phyloP scores from a whole-genome alignment of 208 protist genomes.

The Leishmania guyanensis region DNA sequence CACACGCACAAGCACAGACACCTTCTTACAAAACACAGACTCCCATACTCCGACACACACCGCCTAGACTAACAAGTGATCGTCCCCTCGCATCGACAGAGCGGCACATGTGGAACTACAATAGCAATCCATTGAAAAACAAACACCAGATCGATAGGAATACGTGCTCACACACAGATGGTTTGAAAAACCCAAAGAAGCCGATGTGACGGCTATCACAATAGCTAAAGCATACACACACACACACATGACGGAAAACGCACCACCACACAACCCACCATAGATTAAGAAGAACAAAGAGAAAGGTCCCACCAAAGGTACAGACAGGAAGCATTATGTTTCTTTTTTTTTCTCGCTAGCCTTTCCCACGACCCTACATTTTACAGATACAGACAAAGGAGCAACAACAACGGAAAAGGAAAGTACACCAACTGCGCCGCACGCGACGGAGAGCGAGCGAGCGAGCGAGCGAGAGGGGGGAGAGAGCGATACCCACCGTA shows the following conservation, averaged over 20 bases:
- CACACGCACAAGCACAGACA: background rate
- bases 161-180: background rate
- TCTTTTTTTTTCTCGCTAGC: background rate
- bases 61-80: background rate
- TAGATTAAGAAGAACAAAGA: background rate
- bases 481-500: background rate
- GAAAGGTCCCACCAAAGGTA: background rate
- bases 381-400: background rate
- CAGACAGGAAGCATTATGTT: background rate
- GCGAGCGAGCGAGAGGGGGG: background rate
- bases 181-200: too few species aligned
- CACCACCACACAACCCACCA: too few species aligned
- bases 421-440: background rate
- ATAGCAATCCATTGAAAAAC: background rate
- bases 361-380: background rate
- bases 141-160: background rate
- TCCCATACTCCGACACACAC: background rate
- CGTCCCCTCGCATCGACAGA: background rate
- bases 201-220: too few species aligned
- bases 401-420: background rate
- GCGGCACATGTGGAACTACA: background rate
- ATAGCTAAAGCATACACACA: background rate
- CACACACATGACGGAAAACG: background rate
- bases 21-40: background rate
- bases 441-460: background rate